Evolutionary conservation across 768 basidiomycete species (phyloP), one percentile per base, ranked within the genome.

Genomic region (Lactifluus pinguis): DNA sequence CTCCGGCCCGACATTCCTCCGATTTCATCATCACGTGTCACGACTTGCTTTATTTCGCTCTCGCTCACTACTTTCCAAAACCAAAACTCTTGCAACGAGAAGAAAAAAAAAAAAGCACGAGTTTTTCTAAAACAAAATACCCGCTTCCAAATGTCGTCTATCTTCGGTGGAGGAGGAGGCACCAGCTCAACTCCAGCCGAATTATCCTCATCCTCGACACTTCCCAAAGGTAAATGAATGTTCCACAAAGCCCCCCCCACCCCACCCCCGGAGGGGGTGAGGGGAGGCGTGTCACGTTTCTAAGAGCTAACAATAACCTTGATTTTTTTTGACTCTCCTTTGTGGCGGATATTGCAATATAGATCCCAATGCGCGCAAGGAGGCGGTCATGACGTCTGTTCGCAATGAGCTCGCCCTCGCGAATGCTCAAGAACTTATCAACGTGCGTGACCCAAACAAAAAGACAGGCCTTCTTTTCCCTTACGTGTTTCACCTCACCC

Each of bases 351-450:
- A n/a, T n/a, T n/a, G n/a, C n/a, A n/a, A n/a, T n/a, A 34, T 2
- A 34, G 79, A 78, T 65, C 68, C 69, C 67, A 65, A 66, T 3
- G 63, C 76, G 17, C 73, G 76, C 52, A 75, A 76, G 59, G 75
- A 78, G 48, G 73, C 73, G 25, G 61, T 82, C 57, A 86, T 88
- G 83, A 78, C 78, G 54, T 76, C 79, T 47, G 80, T 93, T 52
- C 80, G 81, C 39, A 79, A 79, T 47, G 89, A 93, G 74, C 75
- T 92, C 60, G 86, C 82, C 6, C 74, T 89, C 13, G 78, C 80
- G 1, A 89, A 87, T 59, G 90, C 86, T 0, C 89, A 92, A 69
- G 87, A 89, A 66, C 82, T 93, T 52, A 85, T 93, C 71, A 86
- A 83, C 61, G 90, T 89, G 70, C 49, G 80, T 68, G 1, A 8